phyloP scores from a whole-genome alignment of 2,329 filamentous ascomycete species.

The Ceratocystis cubensis region DNA sequence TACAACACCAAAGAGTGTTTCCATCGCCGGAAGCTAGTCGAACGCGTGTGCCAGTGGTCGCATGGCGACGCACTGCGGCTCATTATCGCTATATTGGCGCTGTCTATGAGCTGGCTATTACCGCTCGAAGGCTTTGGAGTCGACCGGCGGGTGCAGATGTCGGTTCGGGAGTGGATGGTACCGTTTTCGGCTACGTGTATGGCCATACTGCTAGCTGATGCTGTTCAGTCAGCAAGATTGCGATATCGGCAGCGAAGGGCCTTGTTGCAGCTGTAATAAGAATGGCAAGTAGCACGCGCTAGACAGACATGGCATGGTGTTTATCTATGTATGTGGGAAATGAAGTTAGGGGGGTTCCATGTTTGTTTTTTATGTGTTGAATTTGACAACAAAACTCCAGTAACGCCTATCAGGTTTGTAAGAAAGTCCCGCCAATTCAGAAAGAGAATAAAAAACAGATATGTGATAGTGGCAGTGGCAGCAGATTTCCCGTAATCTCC shows the following conservation, averaged over 20 bases:
- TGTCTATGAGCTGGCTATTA: neutral
- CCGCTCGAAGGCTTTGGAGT: neutral
- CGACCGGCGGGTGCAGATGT: neutral
- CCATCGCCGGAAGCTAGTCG: constrained; percentile 28
- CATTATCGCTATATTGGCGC: neutral
- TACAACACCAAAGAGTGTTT: constrained; percentile 38
- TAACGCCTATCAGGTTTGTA: constrained; percentile 20
- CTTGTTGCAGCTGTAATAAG: constrained; percentile 7
- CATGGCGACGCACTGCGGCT: neutral
- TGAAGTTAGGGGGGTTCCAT: neutral
- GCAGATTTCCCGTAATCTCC: neutral
- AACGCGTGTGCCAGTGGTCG: constrained; percentile 1
- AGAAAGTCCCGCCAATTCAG: constrained; percentile 18
- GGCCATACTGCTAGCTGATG: neutral
- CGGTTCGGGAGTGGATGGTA: neutral
- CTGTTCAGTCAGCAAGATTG: neutral
- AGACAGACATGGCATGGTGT: neutral
- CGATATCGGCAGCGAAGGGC: neutral
- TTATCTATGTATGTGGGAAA: neutral
- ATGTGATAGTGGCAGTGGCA: neutral
- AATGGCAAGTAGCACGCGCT: neutral
- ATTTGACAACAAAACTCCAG: constrained; percentile 20
- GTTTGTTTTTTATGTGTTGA: constrained; percentile 16
- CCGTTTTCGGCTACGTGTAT: constrained; percentile 1
- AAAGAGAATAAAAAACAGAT: constrained; percentile 12